Conservation (phyloP, 805 yeast genomes). For the Clavispora vitiphila region DNA sequence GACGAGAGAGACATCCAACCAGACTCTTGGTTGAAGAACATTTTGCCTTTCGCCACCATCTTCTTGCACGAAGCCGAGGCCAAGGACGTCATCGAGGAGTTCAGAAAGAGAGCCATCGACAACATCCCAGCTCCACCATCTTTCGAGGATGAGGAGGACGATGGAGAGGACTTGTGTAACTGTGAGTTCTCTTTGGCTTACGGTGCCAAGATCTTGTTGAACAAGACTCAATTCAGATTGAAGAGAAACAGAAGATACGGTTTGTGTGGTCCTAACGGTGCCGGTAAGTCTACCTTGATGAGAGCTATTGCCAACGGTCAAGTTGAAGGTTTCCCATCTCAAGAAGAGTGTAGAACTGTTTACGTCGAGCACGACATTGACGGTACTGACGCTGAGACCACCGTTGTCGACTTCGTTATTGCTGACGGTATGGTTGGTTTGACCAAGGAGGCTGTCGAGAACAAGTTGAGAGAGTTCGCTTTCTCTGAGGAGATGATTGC, state of each 20-base stretch:
- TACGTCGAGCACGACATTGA: slow-evolving; percentile 99
- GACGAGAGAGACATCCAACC: slow-evolving; percentile 95
- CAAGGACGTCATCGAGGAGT: slow-evolving; percentile 84
- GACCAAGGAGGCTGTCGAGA: slow-evolving; percentile 64
- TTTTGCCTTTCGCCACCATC: slow-evolving; percentile 92
- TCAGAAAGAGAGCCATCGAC: slow-evolving; percentile 94
- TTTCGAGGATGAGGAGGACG: slow-evolving; percentile 96
- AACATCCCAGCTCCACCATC: slow-evolving; percentile 96
- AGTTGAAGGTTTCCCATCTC: slow-evolving; percentile 99
- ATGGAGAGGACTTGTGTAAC: slow-evolving; percentile 99
- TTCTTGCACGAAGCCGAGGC: slow-evolving; percentile 93
- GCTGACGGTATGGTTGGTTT: slow-evolving; percentile 74
- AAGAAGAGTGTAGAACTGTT: slow-evolving; percentile 98
- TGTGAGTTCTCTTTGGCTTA: slow-evolving; percentile 99
- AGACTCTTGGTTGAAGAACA: slow-evolving; percentile 80
- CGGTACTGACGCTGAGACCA: slow-evolving; percentile 94
- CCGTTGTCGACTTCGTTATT: slow-evolving; percentile 88
- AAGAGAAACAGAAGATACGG: slow-evolving; percentile 99
- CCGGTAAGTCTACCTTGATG: slow-evolving; percentile 65
- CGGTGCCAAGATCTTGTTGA: slow-evolving; percentile 99
- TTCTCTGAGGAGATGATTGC: slow-evolving; percentile 90
- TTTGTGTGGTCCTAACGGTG: slow-evolving; percentile 67
- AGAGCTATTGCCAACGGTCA: slow-evolving; percentile 96
- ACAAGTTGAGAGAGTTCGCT: slow-evolving; percentile 81
- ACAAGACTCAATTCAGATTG: slow-evolving; percentile 98